Evolutionary conservation across 179 eudicot genomes (phyloP), one percentile per base, ranked within the genome.

Genomic region (Sideroxylon spinosum): DNA sequence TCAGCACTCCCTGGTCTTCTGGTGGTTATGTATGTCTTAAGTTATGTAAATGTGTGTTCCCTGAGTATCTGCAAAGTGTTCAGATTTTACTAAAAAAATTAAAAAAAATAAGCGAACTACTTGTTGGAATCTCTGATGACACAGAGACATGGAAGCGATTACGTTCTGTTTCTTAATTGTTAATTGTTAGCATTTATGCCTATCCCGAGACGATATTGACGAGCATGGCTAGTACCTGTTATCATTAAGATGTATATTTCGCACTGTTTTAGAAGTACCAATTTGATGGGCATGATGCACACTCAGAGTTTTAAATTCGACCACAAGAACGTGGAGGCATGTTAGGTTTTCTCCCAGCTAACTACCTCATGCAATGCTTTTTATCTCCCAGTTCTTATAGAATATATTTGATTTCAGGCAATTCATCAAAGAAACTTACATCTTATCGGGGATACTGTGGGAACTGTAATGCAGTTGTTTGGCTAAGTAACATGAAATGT

Each of bases 381-480:
- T 77, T 44, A n/a, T 53, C 7, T 20, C 67, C 26, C 29, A 28
- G 63, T 68, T 77, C 72, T 76, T 6, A 50, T 44, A 26, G 29
- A 20, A 19, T 49, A 5, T 23, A 23, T 77, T 75, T 60, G 37
- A 44, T 82, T 75, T 28, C 92, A 93, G 97, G 86, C 16, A 76
- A 20, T 64, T 86, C 86, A 19, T 78, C 79, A 0, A 76, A 86
- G 86, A 88, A 79, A 81, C 81, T 80, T 83, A 85, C 80, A 78
- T 87, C 80, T 75, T 69, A 84, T 78, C 86, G 98, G 82, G 98
- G 91, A 72, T 93, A 81, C 79, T 95, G 99, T 70, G 67, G 62
- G 69, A 79, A 59, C 44, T 95, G 99, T 81, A 29, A 69, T 48
- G 68, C 86, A 37, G 73, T 93, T 25, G 92, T 90, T 60, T 95